Conservation (phyloP, 352 stramenopile species). For the Phytopythium chamaehyphon region DNA sequence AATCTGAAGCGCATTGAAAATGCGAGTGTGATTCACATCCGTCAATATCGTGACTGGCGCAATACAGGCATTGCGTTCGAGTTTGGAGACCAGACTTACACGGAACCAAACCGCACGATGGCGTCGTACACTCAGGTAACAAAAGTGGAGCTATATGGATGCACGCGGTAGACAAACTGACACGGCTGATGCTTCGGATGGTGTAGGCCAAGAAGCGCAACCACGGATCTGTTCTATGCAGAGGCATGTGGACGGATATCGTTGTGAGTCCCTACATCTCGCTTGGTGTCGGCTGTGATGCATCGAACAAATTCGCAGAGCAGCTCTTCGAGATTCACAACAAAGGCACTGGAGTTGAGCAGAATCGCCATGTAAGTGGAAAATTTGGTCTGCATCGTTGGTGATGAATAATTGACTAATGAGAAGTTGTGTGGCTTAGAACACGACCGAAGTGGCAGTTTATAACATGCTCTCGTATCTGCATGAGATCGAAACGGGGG, state of each 20-base stretch:
- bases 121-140: constrained; percentile 85
- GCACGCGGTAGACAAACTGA: no score
- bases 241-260: constrained; percentile 92
- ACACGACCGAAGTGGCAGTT: constrained; percentile 89
- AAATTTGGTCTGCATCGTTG: neutral
- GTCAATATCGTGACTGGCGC: constrained; percentile 90
- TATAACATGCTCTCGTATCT: constrained; percentile 92
- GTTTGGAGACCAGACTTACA: constrained; percentile 93
- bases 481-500: constrained; percentile 87
- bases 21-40: constrained; percentile 91
- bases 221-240: constrained; percentile 73
- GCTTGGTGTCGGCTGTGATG: constrained; percentile 86
- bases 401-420: neutral
- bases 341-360: constrained; percentile 90
- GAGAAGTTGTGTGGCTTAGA: constrained; percentile 26
- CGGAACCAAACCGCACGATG: constrained; percentile 89
- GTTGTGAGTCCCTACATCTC: constrained; percentile 88
- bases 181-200: no score
- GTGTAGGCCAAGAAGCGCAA: constrained; percentile 57
- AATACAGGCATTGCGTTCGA: constrained; percentile 93
- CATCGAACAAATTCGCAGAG: constrained; percentile 63
- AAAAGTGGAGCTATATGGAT: no score
- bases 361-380: constrained; percentile 91
- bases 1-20: constrained; percentile 79
- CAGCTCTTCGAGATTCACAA: constrained; percentile 93